Conservation (phyloP, 805 yeast species). For the Komagataella pseudopastoris region DNA sequence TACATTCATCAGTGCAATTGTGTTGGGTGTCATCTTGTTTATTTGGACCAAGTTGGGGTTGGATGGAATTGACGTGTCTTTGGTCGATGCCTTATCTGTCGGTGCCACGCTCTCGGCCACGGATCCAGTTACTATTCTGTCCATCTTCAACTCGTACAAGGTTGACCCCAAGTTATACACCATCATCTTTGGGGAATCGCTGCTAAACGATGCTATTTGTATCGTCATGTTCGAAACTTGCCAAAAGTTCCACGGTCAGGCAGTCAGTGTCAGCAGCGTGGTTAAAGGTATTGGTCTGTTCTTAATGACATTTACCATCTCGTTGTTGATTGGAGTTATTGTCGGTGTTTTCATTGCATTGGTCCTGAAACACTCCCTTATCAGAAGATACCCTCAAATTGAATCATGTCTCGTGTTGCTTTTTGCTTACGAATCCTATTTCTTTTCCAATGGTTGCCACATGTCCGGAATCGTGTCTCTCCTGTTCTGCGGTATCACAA, state of each 20-base stretch:
- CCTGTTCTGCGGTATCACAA: constrained; percentile 89
- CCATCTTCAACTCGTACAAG: constrained; percentile 93
- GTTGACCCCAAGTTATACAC: constrained; percentile 97
- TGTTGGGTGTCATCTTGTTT: constrained; percentile 75
- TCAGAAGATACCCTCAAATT: constrained; percentile 90
- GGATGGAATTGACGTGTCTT: constrained; percentile 78
- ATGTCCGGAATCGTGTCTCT: constrained; percentile 98
- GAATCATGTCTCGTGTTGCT: constrained; percentile 87
- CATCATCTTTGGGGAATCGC: constrained; percentile 91
- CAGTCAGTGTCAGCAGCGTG: constrained; percentile 58
- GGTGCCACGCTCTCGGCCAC: constrained; percentile 98
- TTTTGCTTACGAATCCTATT: constrained; percentile 91
- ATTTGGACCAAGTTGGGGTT: constrained; percentile 87
- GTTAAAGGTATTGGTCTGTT: constrained; percentile 93
- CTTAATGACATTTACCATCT: constrained; percentile 83
- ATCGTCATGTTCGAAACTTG: constrained; percentile 99
- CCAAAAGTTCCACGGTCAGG: constrained; percentile 86
- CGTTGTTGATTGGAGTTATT: constrained; percentile 78
- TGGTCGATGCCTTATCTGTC: constrained; percentile 94
- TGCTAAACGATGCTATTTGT: constrained; percentile 93
- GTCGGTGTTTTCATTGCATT: constrained; percentile 85
- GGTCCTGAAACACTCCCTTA: constrained; percentile 80
- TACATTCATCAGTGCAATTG: constrained; percentile 83
- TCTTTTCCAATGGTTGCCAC: constrained; percentile 97
- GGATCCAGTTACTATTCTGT: constrained; percentile 93